Evolutionary conservation across 1,139 yeast species (phyloP).

Genomic region (Yamadazyma triangularis): DNA sequence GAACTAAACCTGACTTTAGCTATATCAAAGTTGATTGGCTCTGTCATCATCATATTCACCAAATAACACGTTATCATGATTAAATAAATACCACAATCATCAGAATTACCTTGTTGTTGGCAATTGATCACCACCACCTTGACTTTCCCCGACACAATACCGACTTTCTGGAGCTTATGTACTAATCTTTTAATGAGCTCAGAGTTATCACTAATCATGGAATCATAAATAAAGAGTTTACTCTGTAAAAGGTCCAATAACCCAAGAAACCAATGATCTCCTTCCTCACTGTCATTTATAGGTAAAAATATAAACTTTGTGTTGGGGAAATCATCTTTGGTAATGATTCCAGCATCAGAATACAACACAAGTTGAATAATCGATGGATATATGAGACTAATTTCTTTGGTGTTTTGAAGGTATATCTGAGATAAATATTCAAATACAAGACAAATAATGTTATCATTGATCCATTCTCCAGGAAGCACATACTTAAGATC

Average conservation of each 20-base stretch:
- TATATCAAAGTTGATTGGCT: slow-evolving; percentile 22
- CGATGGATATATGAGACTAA: slow-evolving; percentile 34
- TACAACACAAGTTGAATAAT: slow-evolving; percentile 37
- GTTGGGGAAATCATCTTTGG: slow-evolving; percentile 27
- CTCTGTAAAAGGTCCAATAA: slow-evolving; percentile 28
- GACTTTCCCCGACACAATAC: slow-evolving; percentile 11
- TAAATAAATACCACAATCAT: slow-evolving; percentile 44
- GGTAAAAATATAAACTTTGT: slow-evolving; percentile 39
- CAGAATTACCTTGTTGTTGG: slow-evolving; percentile 42
- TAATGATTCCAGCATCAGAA: slow-evolving; percentile 28
- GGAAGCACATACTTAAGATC: slow-evolving; percentile 37
- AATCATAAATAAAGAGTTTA: slow-evolving; percentile 34
- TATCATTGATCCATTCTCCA: slow-evolving; percentile 74
- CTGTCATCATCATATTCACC: slow-evolving; percentile 20
- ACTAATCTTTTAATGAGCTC: slow-evolving; percentile 21
- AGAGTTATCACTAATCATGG: slow-evolving; percentile 23
- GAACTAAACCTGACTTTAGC: slow-evolving; percentile 24
- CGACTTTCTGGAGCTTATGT: slow-evolving; percentile 5
- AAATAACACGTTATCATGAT: slow-evolving; percentile 38
- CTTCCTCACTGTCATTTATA: slow-evolving; percentile 37
- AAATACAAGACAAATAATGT: slow-evolving; percentile 58
- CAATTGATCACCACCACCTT: slow-evolving; percentile 26
- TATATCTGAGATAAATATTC: slow-evolving; percentile 39
- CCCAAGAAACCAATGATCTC: slow-evolving; percentile 45
- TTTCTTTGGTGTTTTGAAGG: slow-evolving; percentile 15